Base-by-base conservation (phyloP, 768 basidiomycete species). In the Suillus weaverae region DNA sequence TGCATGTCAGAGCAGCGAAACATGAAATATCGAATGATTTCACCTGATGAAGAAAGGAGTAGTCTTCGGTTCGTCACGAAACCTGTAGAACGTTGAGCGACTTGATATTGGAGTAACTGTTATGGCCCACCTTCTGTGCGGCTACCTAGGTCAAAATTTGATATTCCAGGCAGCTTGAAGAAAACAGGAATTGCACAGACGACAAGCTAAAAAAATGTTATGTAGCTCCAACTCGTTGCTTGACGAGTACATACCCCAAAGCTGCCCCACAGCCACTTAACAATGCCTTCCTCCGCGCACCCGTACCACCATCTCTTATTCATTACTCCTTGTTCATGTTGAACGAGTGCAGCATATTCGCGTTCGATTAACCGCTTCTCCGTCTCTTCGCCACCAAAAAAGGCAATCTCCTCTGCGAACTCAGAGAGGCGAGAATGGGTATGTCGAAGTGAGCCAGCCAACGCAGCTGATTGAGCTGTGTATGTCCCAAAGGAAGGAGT, bases 221-320 rank as follows among this genome's bases (percentile, higher is more conserved):
- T 57, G 35, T 54, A 2, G 5, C 33, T 20, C 44, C 48, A 36
- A 36, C 16, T 26, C 44, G 54, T 9, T 26, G 39, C 61, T 38
- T 59, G 30, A 36, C 35, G 54, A 32, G n/a, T 22, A 83, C 89
- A 64, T 71, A 95, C 89, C 44, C 97, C 97, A 74, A 96, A 90
- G 74, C 89, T 91, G 69, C 97, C 96, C 97, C 97, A 99, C 9
- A 96, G 72, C 90, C 90, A 98, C 78, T 99, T 99, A 71, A 98
- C 90, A 51, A 99, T 89, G 2, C 93, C 95, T 76, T 99, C 97
- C 76, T 99, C 97, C 20, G 90, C 85, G 72, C 95, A 91, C 2
- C 90, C 88, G 76, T 97, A 94, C 90, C 90, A 93, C 85, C 96
- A 92, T 39, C 90, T 82, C 67, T 91, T 88, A 33, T 84, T 79